Evolutionary conservation across 768 basidiomycete genomes (phyloP), one percentile per base, ranked within the genome.

Genomic region (Tricholoma hemisulphureum): DNA sequence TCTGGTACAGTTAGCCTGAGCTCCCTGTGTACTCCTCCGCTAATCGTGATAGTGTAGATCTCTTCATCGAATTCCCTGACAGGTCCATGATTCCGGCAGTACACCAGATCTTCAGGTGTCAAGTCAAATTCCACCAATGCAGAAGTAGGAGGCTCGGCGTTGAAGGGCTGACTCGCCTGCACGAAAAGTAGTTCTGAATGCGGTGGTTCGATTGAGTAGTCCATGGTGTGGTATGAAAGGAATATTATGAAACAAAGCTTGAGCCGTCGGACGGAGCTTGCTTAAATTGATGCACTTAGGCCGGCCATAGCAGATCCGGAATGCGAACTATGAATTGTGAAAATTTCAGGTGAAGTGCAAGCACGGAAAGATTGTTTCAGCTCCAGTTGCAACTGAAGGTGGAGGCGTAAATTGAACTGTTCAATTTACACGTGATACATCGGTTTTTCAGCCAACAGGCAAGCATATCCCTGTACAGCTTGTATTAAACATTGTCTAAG

Each of bases 41-140:
- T 75, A 52, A 83, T 60, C 18, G 70, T 65, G 26, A 85, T 51
- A 3, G 60, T 63, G 68, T 81, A 84, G 2, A 71, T 64, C n/a
- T 75, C 73, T 23, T 76, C 75, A 57, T 80, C 76, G 51, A 83
- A 80, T 46, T 80, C 76, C 10, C 78, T 72, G 31, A 84, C 83
- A 56, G 78, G 79, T 45, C 88, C 83, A 63, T 91, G 89, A 63
- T 91, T 91, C 31, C 89, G 83, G 58, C 83, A 83, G 64, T 88
- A 92, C 9, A 85, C 75, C n/a, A 86, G 74, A 45, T 80, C 80
- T 53, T 81, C 79, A 1, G 88, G 88, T 0, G 89, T 90, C 56
- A 82, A 58, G 6, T 77, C 66, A 64, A 85, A 85, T 62, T 85
- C 81, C 18, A 84, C 78, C 11, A 91, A 77, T 16, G 79, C 77